A percentile compares a stretch with the other conserved stretches of the same genome.
Conservation (phyloP, 768 basidiomycete genomes). For the Hypholoma sublateritium region DNA sequence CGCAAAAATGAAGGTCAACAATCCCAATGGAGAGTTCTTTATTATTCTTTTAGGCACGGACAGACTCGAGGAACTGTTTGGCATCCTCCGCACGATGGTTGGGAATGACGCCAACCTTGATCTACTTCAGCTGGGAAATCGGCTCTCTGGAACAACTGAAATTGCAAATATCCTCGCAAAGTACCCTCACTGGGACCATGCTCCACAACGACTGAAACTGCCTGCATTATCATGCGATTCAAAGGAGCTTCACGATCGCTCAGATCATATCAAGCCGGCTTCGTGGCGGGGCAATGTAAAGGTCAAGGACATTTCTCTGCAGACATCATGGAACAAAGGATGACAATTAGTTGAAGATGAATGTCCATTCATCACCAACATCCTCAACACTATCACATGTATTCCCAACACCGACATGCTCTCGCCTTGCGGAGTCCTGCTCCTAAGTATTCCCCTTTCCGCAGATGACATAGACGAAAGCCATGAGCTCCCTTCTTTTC, state of each 20-base stretch:
- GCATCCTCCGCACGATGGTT: slow-evolving; percentile 32
- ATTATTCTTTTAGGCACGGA: slow-evolving; percentile 39
- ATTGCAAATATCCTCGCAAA: slow-evolving; percentile 33
- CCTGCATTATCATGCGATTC: slow-evolving; percentile 24
- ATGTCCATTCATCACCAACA: background rate
- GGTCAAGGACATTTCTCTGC: slow-evolving; percentile 23
- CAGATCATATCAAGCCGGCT: slow-evolving; percentile 36
- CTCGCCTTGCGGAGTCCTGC: slow-evolving; percentile 12
- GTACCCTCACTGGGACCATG: slow-evolving; percentile 37
- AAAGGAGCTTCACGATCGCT: slow-evolving; percentile 16
- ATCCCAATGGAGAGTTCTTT: slow-evolving; percentile 30
- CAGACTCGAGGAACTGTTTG: slow-evolving; percentile 33
- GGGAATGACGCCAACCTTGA: slow-evolving; percentile 30
- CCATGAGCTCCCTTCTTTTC: background rate
- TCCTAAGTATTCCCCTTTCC: slow-evolving; percentile 13
- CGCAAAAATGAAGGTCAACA: slow-evolving; percentile 30
- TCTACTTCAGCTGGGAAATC: slow-evolving; percentile 24
- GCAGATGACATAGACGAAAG: slow-evolving; percentile 22
- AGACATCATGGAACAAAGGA: slow-evolving; percentile 31
- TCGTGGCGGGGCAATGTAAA: slow-evolving; percentile 32
- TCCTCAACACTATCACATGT: slow-evolving; percentile 5
- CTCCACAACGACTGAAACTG: slow-evolving; percentile 32
- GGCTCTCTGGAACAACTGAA: slow-evolving; percentile 30
- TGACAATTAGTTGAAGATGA: slow-evolving; percentile 17
- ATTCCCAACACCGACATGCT: slow-evolving; percentile 11